Evolutionary conservation across 2,329 filamentous ascomycete genomes (phyloP).

Genomic region (Penicillium sp.): DNA sequence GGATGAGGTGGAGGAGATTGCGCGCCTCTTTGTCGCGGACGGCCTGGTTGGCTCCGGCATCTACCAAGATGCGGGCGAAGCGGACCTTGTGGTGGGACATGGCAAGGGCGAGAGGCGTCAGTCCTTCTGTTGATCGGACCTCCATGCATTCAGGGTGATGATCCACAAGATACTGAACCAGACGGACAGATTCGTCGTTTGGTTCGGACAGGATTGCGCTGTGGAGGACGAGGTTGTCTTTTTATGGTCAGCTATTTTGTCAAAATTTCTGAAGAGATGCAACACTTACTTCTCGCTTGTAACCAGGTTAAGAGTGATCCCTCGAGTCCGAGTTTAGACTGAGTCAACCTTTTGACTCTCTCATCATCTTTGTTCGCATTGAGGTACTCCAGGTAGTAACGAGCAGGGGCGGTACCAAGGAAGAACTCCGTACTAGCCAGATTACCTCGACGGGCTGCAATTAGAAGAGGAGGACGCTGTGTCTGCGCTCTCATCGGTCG

Average conservation of each 20-base stretch:
- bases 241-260: not conserved
- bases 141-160: slow-evolving; percentile 62
- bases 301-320: slow-evolving; percentile 55
- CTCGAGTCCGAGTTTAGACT: slow-evolving; percentile 62
- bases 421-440: slow-evolving; percentile 76
- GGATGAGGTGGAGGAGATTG: slow-evolving; percentile 67
- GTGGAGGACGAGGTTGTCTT: slow-evolving; percentile 58
- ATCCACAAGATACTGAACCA: slow-evolving; percentile 66
- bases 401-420: slow-evolving; percentile 65
- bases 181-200: slow-evolving; percentile 45
- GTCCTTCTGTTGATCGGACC: slow-evolving; percentile 45
- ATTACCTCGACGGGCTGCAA: slow-evolving; percentile 44
- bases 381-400: slow-evolving; percentile 67
- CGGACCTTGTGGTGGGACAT: slow-evolving; percentile 46
- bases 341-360: slow-evolving; percentile 48
- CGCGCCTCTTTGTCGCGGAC: slow-evolving; percentile 58
- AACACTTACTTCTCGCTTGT: slow-evolving; percentile 49
- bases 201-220: slow-evolving; percentile 56
- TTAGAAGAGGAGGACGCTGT: slow-evolving; percentile 31
- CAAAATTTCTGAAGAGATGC: not conserved
- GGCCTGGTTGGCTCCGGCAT: slow-evolving; percentile 67
- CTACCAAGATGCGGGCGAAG: slow-evolving; percentile 58
- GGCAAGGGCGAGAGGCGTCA: slow-evolving; percentile 68
- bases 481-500: not conserved
- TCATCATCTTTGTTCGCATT: slow-evolving; percentile 59